These are phyloP conservation scores for Flaveria linearis DNA, from an alignment of 129 eudicot genomes.

Conservation along the genomic window DNA sequence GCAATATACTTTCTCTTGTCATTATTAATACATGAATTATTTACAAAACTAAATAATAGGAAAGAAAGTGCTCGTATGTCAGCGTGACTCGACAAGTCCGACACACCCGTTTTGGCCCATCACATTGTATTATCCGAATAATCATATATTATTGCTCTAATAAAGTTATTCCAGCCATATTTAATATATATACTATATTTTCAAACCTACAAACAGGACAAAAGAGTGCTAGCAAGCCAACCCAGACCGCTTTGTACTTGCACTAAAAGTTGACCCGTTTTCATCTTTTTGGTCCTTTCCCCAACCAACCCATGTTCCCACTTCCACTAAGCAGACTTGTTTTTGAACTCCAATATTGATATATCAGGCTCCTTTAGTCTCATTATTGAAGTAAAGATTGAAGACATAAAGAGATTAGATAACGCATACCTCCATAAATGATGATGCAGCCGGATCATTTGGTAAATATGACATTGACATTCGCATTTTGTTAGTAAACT, in stretches of 20 bases:
- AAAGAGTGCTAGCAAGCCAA: background rate
- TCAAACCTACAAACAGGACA: background rate
- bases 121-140: too few relatives aligned
- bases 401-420: background rate
- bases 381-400: background rate
- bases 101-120: background rate
- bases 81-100: too few relatives aligned
- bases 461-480: slow-evolving; percentile 59
- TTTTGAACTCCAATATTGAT: too few relatives aligned
- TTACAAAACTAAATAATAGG: background rate
- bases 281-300: background rate
- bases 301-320: too few relatives aligned
- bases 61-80: too few relatives aligned
- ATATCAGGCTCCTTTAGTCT: background rate
- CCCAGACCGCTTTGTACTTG: background rate
- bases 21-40: background rate
- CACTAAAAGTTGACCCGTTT: background rate
- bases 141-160: too few relatives aligned
- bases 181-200: background rate
- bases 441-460: slow-evolving; percentile 68
- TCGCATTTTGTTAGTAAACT: slow-evolving; percentile 67
- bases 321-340: too few relatives aligned
- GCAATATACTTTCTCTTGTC: background rate
- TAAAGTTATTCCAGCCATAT: background rate
- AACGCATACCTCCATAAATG: slow-evolving; percentile 77